Evolutionary conservation across 768 basidiomycete species (phyloP), one percentile per base, ranked within the genome.

Genomic region (Mycena alexandri): DNA sequence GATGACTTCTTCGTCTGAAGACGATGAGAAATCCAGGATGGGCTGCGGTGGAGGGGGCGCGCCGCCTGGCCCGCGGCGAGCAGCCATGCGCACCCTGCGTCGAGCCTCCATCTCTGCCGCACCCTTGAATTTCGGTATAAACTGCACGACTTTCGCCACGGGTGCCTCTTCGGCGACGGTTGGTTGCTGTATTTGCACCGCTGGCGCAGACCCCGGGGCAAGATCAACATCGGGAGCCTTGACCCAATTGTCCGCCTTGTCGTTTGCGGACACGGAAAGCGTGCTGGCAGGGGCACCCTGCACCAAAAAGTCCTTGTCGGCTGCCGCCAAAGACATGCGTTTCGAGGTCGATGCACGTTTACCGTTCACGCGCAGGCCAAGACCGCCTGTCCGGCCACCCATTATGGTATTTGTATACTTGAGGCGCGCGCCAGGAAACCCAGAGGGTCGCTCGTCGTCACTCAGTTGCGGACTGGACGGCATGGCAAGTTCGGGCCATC

Each of bases 341-440:
- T 86, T 86, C 11, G 88, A 86, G 1, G 82, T 80, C 2, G 87
- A 87, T 0, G 75, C 78, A 17, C 90, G 81, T 71, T 89, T 89
- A 0, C 89, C 95, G 29, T 86, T 80, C 4, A 95, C 90, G 24
- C 95, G 84, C 79, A 96, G 85, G 0, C 96, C 96, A 1, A 92
- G 75, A 0, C 86, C 93, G 5, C 93, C 93, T 0, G 87, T 84
- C 25, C 88, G 84, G 5, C 85, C 85, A 5, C 90, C 94, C 85
- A 96, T 90, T 74, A 98, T 97, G 4, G 96, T 98, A 73, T 92
- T 89, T 8, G 94, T 93, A 77, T 96, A 91, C 74, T 91, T 93
- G 70, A 98, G 84, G 74, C 13, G 83, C 77, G 70, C 87, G 75
- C 73, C 90, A 77, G 78, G 87, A 77, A 80, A 84, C 71, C 78